These are phyloP conservation scores for Daldinia childiae DNA, from an alignment of 495 filamentous ascomycete genomes.

Conservation along the genomic window DNA sequence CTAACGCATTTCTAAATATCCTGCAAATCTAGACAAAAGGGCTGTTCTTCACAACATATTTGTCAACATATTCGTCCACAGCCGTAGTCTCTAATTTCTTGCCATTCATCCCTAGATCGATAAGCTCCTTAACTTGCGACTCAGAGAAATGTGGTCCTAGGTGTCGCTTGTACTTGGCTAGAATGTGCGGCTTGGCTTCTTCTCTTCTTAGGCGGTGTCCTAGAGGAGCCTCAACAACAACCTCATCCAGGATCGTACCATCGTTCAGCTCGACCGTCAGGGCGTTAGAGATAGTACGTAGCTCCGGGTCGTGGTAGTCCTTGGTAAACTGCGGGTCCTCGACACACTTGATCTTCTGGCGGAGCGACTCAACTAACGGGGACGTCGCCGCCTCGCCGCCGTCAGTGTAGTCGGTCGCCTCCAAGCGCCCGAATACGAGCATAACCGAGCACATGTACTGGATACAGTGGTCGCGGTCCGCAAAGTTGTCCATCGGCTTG, in stretches of 20 bases:
- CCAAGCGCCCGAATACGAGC: slow-evolving; percentile 91
- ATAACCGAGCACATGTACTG: slow-evolving; percentile 99
- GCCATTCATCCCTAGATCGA: slow-evolving; percentile 76
- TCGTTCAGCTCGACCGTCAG: slow-evolving; percentile 93
- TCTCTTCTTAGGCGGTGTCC: slow-evolving; percentile 91
- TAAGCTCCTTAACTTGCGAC: slow-evolving; percentile 77
- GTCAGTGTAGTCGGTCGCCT: slow-evolving; percentile 91
- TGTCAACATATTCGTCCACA: slow-evolving; percentile 92
- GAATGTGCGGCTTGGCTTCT: slow-evolving; percentile 96
- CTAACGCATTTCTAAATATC: slow-evolving; percentile 8
- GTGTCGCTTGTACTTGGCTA: slow-evolving; percentile 94
- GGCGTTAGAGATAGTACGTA: slow-evolving; percentile 96
- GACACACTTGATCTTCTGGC: slow-evolving; percentile 90
- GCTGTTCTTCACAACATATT: slow-evolving; percentile 76
- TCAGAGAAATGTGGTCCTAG: slow-evolving; percentile 81
- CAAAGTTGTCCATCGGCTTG: slow-evolving; percentile 99
- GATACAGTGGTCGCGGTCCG: slow-evolving; percentile 98
- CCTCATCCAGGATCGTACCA: slow-evolving; percentile 90
- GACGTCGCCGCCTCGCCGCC: slow-evolving; percentile 90
- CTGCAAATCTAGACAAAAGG: slow-evolving; percentile 57
- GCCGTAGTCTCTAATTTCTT: slow-evolving; percentile 79
- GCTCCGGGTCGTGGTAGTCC: slow-evolving; percentile 91
- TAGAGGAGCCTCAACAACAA: slow-evolving; percentile 93
- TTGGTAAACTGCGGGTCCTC: slow-evolving; percentile 93
- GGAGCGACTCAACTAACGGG: slow-evolving; percentile 85